Evolutionary conservation across 805 yeast genomes (phyloP).

Genomic region (Kurtzmaniella fragi): DNA sequence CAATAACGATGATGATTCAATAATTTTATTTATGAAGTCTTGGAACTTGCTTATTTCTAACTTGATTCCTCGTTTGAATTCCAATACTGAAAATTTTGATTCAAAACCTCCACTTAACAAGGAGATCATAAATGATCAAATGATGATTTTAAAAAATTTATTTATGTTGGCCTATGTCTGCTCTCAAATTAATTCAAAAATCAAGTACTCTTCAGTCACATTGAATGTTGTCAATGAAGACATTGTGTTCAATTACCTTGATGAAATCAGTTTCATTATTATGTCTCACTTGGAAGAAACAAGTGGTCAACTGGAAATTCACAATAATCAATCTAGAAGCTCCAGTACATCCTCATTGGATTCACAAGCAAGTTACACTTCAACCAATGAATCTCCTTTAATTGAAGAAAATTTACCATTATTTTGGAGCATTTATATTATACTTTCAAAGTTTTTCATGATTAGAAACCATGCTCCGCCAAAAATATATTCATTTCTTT

Average conservation of each 20-base stretch:
- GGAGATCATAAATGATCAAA: constrained; percentile 20
- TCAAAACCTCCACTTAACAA: constrained; percentile 15
- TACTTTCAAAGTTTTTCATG: constrained; percentile 41
- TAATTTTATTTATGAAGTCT: constrained; percentile 36
- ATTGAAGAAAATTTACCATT: constrained; percentile 27
- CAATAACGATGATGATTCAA: constrained; percentile 26
- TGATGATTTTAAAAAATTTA: constrained; percentile 42
- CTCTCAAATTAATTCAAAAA: constrained; percentile 31
- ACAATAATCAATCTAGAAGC: constrained; percentile 1
- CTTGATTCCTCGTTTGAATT: constrained; percentile 28
- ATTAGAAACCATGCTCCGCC: constrained; percentile 38
- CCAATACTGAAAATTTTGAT: constrained; percentile 15
- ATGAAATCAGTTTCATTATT: constrained; percentile 42
- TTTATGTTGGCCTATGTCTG: constrained; percentile 41
- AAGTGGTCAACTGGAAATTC: not conserved
- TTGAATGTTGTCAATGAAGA: constrained; percentile 35
- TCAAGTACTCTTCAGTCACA: constrained; percentile 5
- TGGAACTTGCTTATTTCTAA: constrained; percentile 40
- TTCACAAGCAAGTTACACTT: not conserved
- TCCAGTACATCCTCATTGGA: constrained; percentile 2
- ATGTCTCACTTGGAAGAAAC: constrained; percentile 27
- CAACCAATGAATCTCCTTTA: not conserved
- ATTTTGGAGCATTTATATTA: constrained; percentile 45
- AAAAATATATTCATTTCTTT: constrained; percentile 18
- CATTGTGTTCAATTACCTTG: constrained; percentile 44